phyloP scores from a whole-genome alignment of 2,329 filamentous ascomycete species.

The Cadophora luteo-olivacea region DNA sequence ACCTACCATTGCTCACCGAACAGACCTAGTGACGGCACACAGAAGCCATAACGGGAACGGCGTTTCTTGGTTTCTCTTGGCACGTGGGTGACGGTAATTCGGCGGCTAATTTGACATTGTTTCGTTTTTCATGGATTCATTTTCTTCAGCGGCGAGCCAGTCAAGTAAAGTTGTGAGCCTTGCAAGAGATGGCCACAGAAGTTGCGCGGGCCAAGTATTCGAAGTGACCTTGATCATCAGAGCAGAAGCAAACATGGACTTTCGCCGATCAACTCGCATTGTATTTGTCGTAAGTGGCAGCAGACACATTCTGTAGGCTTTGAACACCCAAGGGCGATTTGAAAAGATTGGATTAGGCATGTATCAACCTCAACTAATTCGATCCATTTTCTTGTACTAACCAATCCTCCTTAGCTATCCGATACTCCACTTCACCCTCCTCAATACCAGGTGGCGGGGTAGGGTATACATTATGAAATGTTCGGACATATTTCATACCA shows the following conservation, averaged over 20 bases:
- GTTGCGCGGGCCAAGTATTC: neutral
- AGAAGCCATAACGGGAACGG: conserved; percentile 7
- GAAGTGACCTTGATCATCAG: neutral
- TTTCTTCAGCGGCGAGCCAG: neutral
- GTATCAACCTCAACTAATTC: neutral
- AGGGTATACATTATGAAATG: conserved; percentile 13
- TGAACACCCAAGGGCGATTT: neutral
- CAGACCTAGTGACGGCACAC: neutral
- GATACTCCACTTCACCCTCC: conserved; percentile 17
- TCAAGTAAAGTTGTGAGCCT: neutral
- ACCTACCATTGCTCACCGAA: neutral
- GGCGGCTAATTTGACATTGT: neutral
- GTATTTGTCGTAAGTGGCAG: neutral
- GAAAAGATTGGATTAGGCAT: neutral
- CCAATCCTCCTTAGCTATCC: conserved; percentile 13
- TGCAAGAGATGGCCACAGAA: neutral
- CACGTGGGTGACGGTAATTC: neutral
- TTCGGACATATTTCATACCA: conserved; percentile 17
- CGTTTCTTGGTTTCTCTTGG: conserved; percentile 7
- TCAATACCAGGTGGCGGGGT: conserved; percentile 15
- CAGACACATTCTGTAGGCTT: neutral
- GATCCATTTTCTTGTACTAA: neutral
- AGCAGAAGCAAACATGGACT: neutral
- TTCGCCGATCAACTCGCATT: neutral
- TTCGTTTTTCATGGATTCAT: neutral